These are phyloP conservation scores for Hymenoscyphus albidus DNA, from an alignment of 2,329 filamentous ascomycete species.

Conservation along the genomic window DNA sequence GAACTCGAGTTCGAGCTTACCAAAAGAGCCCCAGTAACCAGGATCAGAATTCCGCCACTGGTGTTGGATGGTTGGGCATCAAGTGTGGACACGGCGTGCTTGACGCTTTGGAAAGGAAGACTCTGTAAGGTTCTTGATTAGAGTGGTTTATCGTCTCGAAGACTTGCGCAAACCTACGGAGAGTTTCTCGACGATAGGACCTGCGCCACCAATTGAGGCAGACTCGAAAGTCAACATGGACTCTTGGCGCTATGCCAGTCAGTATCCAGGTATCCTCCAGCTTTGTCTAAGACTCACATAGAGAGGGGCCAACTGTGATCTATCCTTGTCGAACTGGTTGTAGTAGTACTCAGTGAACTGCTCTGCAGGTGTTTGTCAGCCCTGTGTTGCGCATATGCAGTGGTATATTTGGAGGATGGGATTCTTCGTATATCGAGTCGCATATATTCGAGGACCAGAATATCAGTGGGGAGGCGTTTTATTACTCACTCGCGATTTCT, in stretches of 20 bases:
- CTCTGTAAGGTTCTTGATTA: conserved; percentile 44
- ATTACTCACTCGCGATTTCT: conserved; percentile 41
- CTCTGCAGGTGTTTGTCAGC: conserved; percentile 48
- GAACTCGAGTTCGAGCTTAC: conserved; percentile 48
- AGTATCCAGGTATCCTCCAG: conserved; percentile 16
- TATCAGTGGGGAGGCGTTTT: neutral
- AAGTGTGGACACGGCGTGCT: conserved; percentile 71
- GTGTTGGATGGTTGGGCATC: conserved; percentile 76
- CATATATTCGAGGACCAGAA: neutral
- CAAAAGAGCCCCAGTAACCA: conserved; percentile 82
- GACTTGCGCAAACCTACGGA: conserved; percentile 48
- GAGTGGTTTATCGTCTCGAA: neutral
- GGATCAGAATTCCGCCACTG: conserved; percentile 70
- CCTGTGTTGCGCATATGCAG: conserved; percentile 6
- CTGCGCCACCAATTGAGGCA: conserved; percentile 58
- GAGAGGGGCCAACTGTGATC: conserved; percentile 61
- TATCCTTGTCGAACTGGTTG: conserved; percentile 74
- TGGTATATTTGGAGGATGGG: neutral
- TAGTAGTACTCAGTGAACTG: conserved; percentile 93
- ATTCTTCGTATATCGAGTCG: neutral
- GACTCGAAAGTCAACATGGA: conserved; percentile 96
- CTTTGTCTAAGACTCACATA: conserved; percentile 63
- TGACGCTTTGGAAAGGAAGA: conserved; percentile 77
- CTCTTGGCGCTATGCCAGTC: conserved; percentile 58
- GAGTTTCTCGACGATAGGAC: conserved; percentile 75